Percentiles rank a stretch among this genome's conserved stretches.
Evolutionary conservation across 1,284 basidiomycete genomes (phyloP).

Genomic region (Puccinia hordei): DNA sequence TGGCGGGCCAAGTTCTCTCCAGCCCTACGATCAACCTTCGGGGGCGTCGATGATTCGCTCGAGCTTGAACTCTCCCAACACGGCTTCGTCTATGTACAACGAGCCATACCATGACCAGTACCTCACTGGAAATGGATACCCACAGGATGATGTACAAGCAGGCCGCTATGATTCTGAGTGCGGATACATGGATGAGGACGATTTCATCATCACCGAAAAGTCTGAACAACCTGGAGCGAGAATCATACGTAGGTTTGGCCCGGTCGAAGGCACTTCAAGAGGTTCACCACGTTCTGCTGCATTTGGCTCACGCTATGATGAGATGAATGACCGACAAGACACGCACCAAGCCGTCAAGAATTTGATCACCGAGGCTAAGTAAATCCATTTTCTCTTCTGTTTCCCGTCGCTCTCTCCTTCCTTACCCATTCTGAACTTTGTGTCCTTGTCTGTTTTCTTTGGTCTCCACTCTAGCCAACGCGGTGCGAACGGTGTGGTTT

Average conservation of each 20-base stretch:
- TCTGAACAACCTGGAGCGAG: constrained; percentile 17
- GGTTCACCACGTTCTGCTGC: neutral
- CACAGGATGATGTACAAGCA: neutral
- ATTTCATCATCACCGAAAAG: constrained; percentile 42
- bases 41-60: neutral
- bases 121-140: neutral
- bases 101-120: constrained; percentile 21
- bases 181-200: constrained; percentile 12
- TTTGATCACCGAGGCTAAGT: constrained; percentile 35
- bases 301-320: neutral
- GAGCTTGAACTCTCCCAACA: constrained; percentile 2
- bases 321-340: constrained; percentile 13
- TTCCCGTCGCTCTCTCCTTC: neutral
- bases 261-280: constrained; percentile 30
- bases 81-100: constrained; percentile 9
- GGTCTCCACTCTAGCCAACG: neutral
- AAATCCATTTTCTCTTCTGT: neutral
- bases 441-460: neutral
- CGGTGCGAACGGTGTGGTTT: constrained; percentile 43
- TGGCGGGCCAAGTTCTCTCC: constrained; percentile 8
- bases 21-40: neutral
- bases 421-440: neutral
- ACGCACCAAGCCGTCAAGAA: constrained; percentile 43
- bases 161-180: neutral
- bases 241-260: constrained; percentile 24